Base-by-base conservation (phyloP, 1,284 basidiomycete genomes). In the Retiboletus fuscus region DNA sequence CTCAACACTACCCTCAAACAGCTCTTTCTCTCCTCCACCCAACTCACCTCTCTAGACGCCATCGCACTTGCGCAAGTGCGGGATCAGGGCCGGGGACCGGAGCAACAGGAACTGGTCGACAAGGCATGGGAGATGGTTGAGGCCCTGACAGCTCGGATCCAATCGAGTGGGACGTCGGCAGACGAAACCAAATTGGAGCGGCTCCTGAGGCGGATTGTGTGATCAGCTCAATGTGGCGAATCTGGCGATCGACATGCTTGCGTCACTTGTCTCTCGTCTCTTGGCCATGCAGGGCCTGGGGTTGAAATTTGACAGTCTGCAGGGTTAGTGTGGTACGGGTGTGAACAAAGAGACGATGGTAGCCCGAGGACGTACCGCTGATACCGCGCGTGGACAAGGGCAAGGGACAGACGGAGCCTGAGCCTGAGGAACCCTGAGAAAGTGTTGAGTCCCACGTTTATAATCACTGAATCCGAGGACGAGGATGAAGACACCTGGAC, bases 301-400 rank as follows among this genome's bases (percentile, higher is more conserved):
- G 1, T 69, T 87, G 22, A 78, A 78, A 26, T 69, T 81, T 39
- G 78, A 80, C 8, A 76, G 69, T 16, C 65, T 74, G 43, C 47
- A 46, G 12, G 28, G 26, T 18, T 39, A 10, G 34, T 10, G 34
- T 10, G 34, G 34, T 39, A 10, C 34, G n/a, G 67, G 46, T 22
- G 66, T 16, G 43, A 44, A 63, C 3, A 61, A 64, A 69, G 69
- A 43, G 63, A 39, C n/a, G 22, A 30, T 2, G 28, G 30, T 5
- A n/a, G 18, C 64, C 47, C 8, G 76, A 77, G 68, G 80, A 77
- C 12, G 77, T 81, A 22, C 87, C 86, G 16, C 83, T 86, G 43
- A 93, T 91, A 18, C 92, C 92, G 1, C 87, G 87, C 55, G 79
- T 91, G 20, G 92, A 94, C 81, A 95, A 94, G 79, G 93, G 93